phyloP scores from a whole-genome alignment of 2,329 filamentous ascomycete species.

The Xylaria sp. region DNA sequence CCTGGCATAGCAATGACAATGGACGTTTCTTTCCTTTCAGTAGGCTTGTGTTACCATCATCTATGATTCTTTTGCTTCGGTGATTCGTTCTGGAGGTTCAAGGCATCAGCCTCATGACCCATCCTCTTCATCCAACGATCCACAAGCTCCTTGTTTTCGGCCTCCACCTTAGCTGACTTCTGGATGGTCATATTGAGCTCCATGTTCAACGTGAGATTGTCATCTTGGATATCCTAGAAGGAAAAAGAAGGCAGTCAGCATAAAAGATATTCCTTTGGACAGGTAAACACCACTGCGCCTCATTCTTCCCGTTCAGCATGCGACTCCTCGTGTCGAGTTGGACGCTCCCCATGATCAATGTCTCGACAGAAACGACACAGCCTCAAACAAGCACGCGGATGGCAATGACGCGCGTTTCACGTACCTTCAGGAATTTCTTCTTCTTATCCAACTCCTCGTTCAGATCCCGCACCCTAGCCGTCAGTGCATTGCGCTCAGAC shows the following conservation, averaged over 20 bases:
- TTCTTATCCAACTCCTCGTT: conserved; percentile 89
- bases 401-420: conserved; percentile 36
- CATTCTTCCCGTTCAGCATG: neutral
- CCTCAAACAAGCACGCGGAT: conserved; percentile 8
- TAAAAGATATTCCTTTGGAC: neutral
- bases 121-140: conserved; percentile 92
- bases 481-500: conserved; percentile 69
- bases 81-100: conserved; percentile 76
- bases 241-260: conserved; percentile 21
- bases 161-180: conserved; percentile 75
- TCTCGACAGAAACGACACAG: conserved; percentile 2
- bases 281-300: neutral
- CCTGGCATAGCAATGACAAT: conserved; percentile 42
- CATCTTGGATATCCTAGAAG: conserved; percentile 83
- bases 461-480: conserved; percentile 77
- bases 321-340: neutral
- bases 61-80: conserved; percentile 44
- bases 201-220: conserved; percentile 87
- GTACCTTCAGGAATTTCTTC: conserved; percentile 80
- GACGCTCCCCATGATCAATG: neutral
- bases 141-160: conserved; percentile 89
- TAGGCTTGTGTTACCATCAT: conserved; percentile 37
- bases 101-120: conserved; percentile 84
- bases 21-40: conserved; percentile 9
- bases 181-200: conserved; percentile 89